Evolutionary conservation across 1,284 basidiomycete genomes (phyloP).

Genomic region (Sutorius eximius): DNA sequence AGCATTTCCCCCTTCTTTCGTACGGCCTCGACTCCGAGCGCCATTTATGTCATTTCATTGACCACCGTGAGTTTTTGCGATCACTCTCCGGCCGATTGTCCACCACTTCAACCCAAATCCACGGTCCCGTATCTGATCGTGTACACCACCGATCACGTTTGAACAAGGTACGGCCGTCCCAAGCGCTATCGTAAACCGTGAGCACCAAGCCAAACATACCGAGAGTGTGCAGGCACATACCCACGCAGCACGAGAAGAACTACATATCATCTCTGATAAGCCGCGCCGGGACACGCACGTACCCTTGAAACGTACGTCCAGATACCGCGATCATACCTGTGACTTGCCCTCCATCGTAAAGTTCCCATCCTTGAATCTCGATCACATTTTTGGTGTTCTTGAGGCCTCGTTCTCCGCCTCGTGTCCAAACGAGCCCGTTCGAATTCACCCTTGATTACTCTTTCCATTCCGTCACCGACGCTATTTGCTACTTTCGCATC

Average conservation of each 20-base stretch:
- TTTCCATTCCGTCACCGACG: not conserved
- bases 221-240: not conserved
- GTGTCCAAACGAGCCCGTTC: not conserved
- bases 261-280: not conserved
- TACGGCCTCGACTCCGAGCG: not conserved
- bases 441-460: not conserved
- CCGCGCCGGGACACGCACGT: not conserved
- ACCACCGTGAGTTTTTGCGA: not conserved
- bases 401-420: constrained; percentile 19
- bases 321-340: not conserved
- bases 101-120: not conserved
- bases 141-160: not conserved
- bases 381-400: constrained; percentile 7
- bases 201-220: not conserved
- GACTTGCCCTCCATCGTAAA: not conserved
- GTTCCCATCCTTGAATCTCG: not conserved
- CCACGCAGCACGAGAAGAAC: not conserved
- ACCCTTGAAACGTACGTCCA: not conserved
- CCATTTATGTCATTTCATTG: not conserved
- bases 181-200: not conserved
- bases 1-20: not conserved
- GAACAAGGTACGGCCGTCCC: not conserved
- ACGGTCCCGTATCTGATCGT: not conserved
- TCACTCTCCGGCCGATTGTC: not conserved
- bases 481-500: not conserved